Evolutionary conservation across 768 basidiomycete genomes (phyloP).

Genomic region (Tricholoma flavovirens): DNA sequence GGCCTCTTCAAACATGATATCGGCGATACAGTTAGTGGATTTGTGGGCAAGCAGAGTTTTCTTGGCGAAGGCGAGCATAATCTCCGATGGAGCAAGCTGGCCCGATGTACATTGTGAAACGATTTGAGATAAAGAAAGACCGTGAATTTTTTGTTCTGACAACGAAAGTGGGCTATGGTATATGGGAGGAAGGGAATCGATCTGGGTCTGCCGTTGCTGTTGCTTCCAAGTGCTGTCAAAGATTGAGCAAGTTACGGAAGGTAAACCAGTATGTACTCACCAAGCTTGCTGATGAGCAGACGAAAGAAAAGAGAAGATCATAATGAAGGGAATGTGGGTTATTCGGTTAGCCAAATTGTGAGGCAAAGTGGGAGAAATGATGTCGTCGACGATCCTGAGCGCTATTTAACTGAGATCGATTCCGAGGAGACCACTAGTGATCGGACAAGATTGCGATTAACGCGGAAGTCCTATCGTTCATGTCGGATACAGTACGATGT

Average conservation of each 20-base stretch:
- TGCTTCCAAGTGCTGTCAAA: constrained; percentile 37
- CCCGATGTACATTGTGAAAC: constrained; percentile 41
- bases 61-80: constrained; percentile 51
- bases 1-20: constrained; percentile 52
- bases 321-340: constrained; percentile 2
- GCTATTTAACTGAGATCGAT: not conserved
- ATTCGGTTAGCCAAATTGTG: not conserved
- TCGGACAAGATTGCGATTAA: constrained; percentile 14
- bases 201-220: constrained; percentile 36
- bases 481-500: constrained; percentile 12
- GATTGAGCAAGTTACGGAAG: not conserved
- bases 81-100: constrained; percentile 30
- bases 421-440: constrained; percentile 14
- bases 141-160: constrained; percentile 42
- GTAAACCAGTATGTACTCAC: not conserved
- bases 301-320: constrained; percentile 2
- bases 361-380: not conserved
- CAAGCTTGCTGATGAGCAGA: constrained; percentile 29
- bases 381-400: not conserved
- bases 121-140: constrained; percentile 42
- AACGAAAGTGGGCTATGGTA: constrained; percentile 37
- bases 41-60: constrained; percentile 47
- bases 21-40: constrained; percentile 63
- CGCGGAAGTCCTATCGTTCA: constrained; percentile 12
- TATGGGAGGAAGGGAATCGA: constrained; percentile 33